Evolutionary conservation across 177 flowering plant species (phyloP).

Genomic region (Vitis hybrid): DNA sequence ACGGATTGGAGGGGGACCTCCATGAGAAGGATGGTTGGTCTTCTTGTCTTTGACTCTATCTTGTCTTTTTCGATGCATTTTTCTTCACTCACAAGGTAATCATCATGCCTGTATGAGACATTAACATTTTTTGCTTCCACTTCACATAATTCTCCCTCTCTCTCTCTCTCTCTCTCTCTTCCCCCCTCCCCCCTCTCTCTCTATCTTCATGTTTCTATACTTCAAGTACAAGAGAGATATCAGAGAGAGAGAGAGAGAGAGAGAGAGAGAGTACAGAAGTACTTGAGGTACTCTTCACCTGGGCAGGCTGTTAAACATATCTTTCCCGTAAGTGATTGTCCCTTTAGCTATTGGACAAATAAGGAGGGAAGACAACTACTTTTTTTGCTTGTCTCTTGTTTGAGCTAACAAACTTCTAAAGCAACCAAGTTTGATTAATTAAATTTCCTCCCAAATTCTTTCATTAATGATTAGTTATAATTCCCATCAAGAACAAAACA

Average conservation of each 20-base stretch:
- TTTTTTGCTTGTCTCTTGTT: no score
- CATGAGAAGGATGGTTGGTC: conserved; percentile 23
- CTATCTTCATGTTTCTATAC: conserved; percentile 12
- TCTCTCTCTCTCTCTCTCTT: background rate
- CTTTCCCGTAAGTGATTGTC: no score
- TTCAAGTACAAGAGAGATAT: conserved; percentile 3
- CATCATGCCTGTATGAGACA: conserved; percentile 33
- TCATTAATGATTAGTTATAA: no score
- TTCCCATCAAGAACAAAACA: no score
- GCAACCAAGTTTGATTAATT: no score
- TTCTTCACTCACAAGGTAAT: conserved; percentile 74
- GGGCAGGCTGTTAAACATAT: no score
- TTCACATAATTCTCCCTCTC: conserved; percentile 36
- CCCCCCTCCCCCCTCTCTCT: no score
- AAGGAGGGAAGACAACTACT: no score
- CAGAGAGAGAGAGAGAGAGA: background rate
- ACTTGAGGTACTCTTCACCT: background rate
- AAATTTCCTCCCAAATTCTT: no score
- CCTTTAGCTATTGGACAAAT: no score
- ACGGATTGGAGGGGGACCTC: conserved; percentile 76
- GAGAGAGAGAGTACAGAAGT: background rate
- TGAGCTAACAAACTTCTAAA: no score
- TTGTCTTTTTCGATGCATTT: conserved; percentile 47
- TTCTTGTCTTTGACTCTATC: conserved; percentile 60
- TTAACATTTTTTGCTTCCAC: conserved; percentile 49